Percentiles rank a stretch among this genome's conserved stretches.
phyloP scores from a whole-genome alignment of 805 yeast genomes.

The Kodamaea sagamina region DNA sequence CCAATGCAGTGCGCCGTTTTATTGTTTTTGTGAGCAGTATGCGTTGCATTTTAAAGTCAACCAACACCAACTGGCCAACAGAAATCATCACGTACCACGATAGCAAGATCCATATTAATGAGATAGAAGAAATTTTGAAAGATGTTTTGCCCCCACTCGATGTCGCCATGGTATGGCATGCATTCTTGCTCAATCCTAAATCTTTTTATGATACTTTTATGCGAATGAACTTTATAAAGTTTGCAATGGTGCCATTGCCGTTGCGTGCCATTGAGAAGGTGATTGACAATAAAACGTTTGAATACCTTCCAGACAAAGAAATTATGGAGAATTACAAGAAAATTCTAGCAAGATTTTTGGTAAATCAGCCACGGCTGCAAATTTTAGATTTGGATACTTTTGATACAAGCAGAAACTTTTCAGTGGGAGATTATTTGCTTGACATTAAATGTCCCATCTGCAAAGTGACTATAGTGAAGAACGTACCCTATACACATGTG shows the following conservation, averaged over 20 bases:
- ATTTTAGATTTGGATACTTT: too few relatives aligned
- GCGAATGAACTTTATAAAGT: slow-evolving; percentile 18
- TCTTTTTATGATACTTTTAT: slow-evolving; percentile 18
- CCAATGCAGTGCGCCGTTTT: slow-evolving; percentile 26
- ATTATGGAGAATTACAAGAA: too few relatives aligned
- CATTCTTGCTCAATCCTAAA: slow-evolving; percentile 22
- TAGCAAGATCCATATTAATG: background rate
- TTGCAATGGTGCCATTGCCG: slow-evolving; percentile 24
- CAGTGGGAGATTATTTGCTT: slow-evolving; percentile 12
- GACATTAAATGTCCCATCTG: slow-evolving; percentile 19
- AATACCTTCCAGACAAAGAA: slow-evolving; percentile 12
- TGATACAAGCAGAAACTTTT: too few relatives aligned
- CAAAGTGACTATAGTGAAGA: slow-evolving; percentile 9
- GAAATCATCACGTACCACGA: background rate
- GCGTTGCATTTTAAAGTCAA: background rate
- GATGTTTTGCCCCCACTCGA: slow-evolving; percentile 26
- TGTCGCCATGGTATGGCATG: slow-evolving; percentile 27
- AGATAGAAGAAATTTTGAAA: background rate
- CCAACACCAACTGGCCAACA: too few relatives aligned
- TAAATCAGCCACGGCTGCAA: too few relatives aligned
- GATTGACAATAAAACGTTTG: slow-evolving; percentile 17
- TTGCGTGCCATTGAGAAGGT: slow-evolving; percentile 13
- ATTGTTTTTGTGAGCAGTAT: slow-evolving; percentile 22
- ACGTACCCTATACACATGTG: slow-evolving; percentile 16
- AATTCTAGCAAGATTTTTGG: too few relatives aligned